Base-by-base conservation (phyloP, 2,329 filamentous ascomycete species). In the Beauveria sp. region DNA sequence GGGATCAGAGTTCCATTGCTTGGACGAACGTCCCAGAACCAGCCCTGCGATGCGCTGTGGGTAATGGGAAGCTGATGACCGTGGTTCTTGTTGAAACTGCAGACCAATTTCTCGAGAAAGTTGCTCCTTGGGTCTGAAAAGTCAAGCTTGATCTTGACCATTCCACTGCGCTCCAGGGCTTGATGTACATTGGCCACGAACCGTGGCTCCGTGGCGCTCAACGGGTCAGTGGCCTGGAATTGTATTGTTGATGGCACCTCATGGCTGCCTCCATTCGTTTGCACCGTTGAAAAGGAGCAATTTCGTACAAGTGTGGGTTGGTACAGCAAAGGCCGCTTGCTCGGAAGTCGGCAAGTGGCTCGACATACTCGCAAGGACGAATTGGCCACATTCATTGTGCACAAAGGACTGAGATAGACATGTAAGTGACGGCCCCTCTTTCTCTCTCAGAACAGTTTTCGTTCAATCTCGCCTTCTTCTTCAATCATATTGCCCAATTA, bases 1-100 rank as follows among this genome's bases (percentile, higher is more conserved):
- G 71, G 59, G 70, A 72, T 34, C 26, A 67, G 14, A 50, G 61
- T 10, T 61, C 51, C 45, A 63, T 69, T 2, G 74, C 55, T 59
- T 22, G 55, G 76, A 1, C 72, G 72, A 3, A 78, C 69, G 51
- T 78, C 76, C 76, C 76, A 79, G 62, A 78, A 78, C 76, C 76
- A 78, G 3, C 76, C 76, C 4, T 70, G 70, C 0, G 66, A 70
- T 1, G 76, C 74, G 63, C 75, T 78, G 63, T 79, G 76, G 0
- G 71, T 64, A 26, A 77, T 76, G 5, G 76, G 76, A 0, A 78
- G 69, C 4, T 65, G 66, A 50, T 78, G 76, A 0, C 69, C 68
- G 24, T 74, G 70, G 12, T 70, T 18, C 5, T 64, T 45, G 61
- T 77, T 67, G 1, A 78, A 71, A n/a, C 67, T 71, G 5, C 64